phyloP scores from a whole-genome alignment of 164 flowering plant species.

The Piper betle region DNA sequence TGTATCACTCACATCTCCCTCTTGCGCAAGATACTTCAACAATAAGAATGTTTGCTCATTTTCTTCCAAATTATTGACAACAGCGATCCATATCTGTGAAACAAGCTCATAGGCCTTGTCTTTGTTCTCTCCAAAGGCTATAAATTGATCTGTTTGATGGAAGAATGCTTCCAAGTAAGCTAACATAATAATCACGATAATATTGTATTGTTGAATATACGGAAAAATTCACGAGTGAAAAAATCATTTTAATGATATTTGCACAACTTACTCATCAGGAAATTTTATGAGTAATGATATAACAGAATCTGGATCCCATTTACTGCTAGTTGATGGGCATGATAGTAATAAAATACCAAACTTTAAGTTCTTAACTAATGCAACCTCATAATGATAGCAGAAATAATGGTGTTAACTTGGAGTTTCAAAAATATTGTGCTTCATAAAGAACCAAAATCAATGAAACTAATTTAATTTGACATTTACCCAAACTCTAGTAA shows the following conservation, averaged over 20 bases:
- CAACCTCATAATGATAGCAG: not conserved
- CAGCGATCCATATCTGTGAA: conserved; percentile 69
- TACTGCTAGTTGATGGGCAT: not conserved
- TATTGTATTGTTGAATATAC: not conserved
- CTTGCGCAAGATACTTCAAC: conserved; percentile 57
- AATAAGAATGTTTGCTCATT: conserved; percentile 50
- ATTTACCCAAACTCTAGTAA: no score
- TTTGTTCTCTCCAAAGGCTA: conserved; percentile 64
- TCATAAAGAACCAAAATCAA: not conserved
- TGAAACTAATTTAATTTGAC: no score
- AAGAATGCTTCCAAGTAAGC: not conserved
- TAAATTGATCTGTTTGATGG: conserved; percentile 59
- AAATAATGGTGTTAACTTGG: not conserved
- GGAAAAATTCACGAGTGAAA: not conserved
- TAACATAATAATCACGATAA: not conserved
- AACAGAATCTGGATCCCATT: not conserved
- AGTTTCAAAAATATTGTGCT: no score
- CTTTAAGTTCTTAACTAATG: not conserved
- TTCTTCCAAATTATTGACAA: conserved; percentile 72
- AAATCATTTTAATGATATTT: not conserved
- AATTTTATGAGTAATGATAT: not conserved
- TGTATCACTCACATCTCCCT: conserved; percentile 49
- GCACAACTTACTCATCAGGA: not conserved
- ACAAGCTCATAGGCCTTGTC: conserved; percentile 67
- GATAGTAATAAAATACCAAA: no score